Evolutionary conservation across 345 rosid genomes (phyloP).

Genomic region (Gossypium arboreum): DNA sequence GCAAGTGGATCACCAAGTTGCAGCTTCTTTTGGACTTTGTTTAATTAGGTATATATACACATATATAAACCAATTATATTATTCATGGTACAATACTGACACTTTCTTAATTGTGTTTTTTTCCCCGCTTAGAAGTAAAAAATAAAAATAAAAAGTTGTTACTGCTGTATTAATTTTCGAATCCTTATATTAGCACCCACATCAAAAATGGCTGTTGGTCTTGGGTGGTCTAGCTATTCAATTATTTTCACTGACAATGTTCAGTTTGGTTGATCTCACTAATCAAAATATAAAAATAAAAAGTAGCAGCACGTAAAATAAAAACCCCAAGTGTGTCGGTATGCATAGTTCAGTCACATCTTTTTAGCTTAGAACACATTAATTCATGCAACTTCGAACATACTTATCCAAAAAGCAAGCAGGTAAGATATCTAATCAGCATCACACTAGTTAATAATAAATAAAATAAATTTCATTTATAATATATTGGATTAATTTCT

Average conservation of each 20-base stretch:
- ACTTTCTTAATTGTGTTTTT: background rate
- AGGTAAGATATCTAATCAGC: background rate
- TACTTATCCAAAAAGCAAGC: background rate
- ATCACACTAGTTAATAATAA: background rate
- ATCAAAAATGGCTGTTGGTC: no score
- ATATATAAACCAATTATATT: background rate
- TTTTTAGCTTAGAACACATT: background rate
- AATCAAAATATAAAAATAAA: no score
- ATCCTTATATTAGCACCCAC: no score
- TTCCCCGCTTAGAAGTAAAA: background rate
- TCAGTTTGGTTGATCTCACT: no score
- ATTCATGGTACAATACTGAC: constrained; percentile 25
- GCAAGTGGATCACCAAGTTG: constrained; percentile 85
- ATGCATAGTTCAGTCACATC: background rate
- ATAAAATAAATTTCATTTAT: background rate
- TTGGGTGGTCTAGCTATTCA: no score
- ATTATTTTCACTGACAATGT: no score
- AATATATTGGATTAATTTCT: background rate
- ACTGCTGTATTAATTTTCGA: no score
- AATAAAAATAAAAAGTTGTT: background rate
- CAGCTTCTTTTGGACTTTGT: constrained; percentile 50
- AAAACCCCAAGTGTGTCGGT: background rate
- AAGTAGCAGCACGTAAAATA: no score
- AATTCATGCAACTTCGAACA: background rate
- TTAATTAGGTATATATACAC: constrained; percentile 9